A percentile compares a stretch with the other conserved stretches of the same genome.
Conservation (phyloP, 495 filamentous ascomycete genomes). For the Annulohypoxylon bovei region DNA sequence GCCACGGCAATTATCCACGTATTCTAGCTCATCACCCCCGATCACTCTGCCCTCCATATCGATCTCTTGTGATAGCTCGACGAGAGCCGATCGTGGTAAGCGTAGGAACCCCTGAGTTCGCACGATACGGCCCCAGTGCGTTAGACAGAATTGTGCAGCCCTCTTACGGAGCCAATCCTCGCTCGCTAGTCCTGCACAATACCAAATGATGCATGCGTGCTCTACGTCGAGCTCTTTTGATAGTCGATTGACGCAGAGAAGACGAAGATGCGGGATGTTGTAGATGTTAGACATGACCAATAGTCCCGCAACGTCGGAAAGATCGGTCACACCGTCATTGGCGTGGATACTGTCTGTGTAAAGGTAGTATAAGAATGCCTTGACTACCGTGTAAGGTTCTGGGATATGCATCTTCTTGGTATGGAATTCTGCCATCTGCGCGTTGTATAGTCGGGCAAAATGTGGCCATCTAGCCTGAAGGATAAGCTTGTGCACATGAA, state of each 20-base stretch:
- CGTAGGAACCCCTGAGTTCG: constrained; percentile 86
- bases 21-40: constrained; percentile 83
- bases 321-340: constrained; percentile 65
- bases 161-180: constrained; percentile 93
- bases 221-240: constrained; percentile 91
- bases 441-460: constrained; percentile 86
- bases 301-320: constrained; percentile 91
- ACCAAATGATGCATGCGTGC: constrained; percentile 95
- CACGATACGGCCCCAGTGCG: constrained; percentile 94
- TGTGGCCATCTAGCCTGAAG: constrained; percentile 96
- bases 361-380: constrained; percentile 93
- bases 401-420: constrained; percentile 97
- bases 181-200: constrained; percentile 85
- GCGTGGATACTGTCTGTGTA: constrained; percentile 92
- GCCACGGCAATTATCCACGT: constrained; percentile 73
- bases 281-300: constrained; percentile 98
- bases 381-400: constrained; percentile 93
- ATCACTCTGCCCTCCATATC: constrained; percentile 90
- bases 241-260: constrained; percentile 88
- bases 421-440: constrained; percentile 97
- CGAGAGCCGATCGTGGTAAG: constrained; percentile 76
- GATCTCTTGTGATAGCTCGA: constrained; percentile 92
- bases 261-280: constrained; percentile 89
- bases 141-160: constrained; percentile 86
- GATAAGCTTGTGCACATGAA: constrained; percentile 93